A percentile compares a stretch with the other conserved stretches of the same genome.
Conservation (phyloP, 208 protist species). For the Leishmania mexicana region DNA sequence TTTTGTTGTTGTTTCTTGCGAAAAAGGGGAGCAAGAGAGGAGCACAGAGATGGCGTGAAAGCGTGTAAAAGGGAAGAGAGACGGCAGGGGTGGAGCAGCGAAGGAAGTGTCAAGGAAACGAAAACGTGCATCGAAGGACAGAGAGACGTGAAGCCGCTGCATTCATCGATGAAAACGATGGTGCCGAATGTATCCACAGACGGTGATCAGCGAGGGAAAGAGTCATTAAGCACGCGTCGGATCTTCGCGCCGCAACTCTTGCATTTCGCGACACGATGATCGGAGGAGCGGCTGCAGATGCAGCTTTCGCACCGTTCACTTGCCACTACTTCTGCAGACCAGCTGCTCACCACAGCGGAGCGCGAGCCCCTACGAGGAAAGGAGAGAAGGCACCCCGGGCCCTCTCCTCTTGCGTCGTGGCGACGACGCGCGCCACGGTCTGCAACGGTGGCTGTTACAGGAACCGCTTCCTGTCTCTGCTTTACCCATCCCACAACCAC, state of each 20-base stretch:
- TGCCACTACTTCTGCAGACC: not conserved
- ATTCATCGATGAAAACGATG: not conserved
- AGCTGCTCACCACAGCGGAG: not conserved
- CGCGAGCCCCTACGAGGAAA: not conserved
- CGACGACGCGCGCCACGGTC: not conserved
- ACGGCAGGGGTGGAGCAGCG: not conserved
- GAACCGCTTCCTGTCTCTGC: not conserved
- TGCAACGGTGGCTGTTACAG: not conserved
- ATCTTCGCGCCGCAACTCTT: not conserved
- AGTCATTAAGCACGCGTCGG: too few species aligned
- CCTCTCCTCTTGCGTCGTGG: not conserved
- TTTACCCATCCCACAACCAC: not conserved
- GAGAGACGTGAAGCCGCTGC: not conserved
- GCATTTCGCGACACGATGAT: not conserved
- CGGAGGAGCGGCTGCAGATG: not conserved
- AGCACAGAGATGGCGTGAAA: not conserved
- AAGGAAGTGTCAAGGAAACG: not conserved
- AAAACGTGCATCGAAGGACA: not conserved
- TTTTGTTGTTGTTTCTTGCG: not conserved
- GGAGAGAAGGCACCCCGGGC: not conserved
- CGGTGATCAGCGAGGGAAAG: not conserved
- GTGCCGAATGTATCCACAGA: not conserved
- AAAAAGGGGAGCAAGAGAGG: not conserved
- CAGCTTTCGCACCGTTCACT: not conserved
- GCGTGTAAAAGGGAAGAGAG: not conserved